Base-by-base conservation (phyloP, 2,329 filamentous ascomycete species). In the Talaromyces sp. region DNA sequence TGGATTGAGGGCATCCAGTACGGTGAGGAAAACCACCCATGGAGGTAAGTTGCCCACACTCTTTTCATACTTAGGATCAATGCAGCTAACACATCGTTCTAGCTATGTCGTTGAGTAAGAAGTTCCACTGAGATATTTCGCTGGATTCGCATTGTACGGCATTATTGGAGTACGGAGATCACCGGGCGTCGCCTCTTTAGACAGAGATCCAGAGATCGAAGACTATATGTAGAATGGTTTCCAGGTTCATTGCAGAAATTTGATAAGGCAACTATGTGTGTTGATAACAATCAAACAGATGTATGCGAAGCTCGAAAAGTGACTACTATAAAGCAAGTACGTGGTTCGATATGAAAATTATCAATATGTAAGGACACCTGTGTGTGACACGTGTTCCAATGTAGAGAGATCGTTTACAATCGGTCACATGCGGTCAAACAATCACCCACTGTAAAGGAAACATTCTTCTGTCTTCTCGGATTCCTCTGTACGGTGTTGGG, bases 1-100 rank as follows among this genome's bases (percentile, higher is more conserved):
- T 99, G 95, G 95, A 97, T 99, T 66, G 93, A 96, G 81, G 88
- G 81, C 31, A 93, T 96, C 69, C 93, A 98, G 80, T 97, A 98
- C 75, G 95, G 95, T 66, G 93, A 97, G 67, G 90, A 93, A 77
- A 86, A 91, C 75, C 92, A 97, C 76, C 84, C 88, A 68, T 99
- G 95, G 95, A 97, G 93, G 83, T 88, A 87, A 76, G 80, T 73
- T 18, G 42, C 25, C 35, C 12, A 39, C 14, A 16, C 11, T 14
- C 35, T 14, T 39, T 44, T 8, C 18, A 25, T 28, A 23, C 11
- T 46, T 18, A n/a, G 9, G 35, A 33, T 12, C 11, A 11, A 33
- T 3, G 14, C 5, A 11, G 48, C 50, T 54, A 16, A 54, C 31
- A 14, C 1, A 12, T 54, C 9, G 2, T 35, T 54, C 1, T 37